Conservation (phyloP, 805 yeast species). For the Nakazawaea peltata region DNA sequence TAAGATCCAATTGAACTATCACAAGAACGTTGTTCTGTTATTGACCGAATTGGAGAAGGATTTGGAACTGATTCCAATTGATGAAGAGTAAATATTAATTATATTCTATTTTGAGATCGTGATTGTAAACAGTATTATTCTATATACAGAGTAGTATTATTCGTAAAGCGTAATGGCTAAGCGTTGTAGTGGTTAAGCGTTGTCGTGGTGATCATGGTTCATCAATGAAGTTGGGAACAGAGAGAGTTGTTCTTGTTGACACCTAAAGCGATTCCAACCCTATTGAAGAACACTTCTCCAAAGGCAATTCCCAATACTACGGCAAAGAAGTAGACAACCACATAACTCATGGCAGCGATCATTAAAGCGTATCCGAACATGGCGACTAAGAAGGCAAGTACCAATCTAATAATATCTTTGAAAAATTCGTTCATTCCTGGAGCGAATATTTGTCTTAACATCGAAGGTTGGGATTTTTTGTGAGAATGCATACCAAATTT, state of each 20-base stretch:
- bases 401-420: slow-evolving; percentile 49
- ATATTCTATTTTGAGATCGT: slow-evolving; percentile 13
- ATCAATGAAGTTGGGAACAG: slow-evolving; percentile 21
- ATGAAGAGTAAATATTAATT: slow-evolving; percentile 29
- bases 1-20: slow-evolving; percentile 61
- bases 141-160: too few relatives aligned
- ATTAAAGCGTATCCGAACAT: slow-evolving; percentile 64
- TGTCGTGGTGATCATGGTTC: too few relatives aligned
- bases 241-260: slow-evolving; percentile 26
- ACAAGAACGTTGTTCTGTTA: slow-evolving; percentile 42
- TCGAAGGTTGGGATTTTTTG: slow-evolving; percentile 4
- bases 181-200: too few relatives aligned
- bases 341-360: slow-evolving; percentile 73
- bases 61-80: slow-evolving; percentile 33
- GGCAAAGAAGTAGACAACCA: slow-evolving; percentile 64
- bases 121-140: too few relatives aligned
- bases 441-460: slow-evolving; percentile 22
- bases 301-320: slow-evolving; percentile 61
- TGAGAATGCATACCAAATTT: slow-evolving; percentile 7
- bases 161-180: too few relatives aligned
- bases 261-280: slow-evolving; percentile 34
- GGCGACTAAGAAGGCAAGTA: slow-evolving; percentile 52
- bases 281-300: slow-evolving; percentile 64
- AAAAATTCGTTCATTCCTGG: slow-evolving; percentile 26
- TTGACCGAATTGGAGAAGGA: slow-evolving; percentile 37